phyloP scores from a whole-genome alignment of 2,329 filamentous ascomycete genomes.

The Botrytis deweyae region DNA sequence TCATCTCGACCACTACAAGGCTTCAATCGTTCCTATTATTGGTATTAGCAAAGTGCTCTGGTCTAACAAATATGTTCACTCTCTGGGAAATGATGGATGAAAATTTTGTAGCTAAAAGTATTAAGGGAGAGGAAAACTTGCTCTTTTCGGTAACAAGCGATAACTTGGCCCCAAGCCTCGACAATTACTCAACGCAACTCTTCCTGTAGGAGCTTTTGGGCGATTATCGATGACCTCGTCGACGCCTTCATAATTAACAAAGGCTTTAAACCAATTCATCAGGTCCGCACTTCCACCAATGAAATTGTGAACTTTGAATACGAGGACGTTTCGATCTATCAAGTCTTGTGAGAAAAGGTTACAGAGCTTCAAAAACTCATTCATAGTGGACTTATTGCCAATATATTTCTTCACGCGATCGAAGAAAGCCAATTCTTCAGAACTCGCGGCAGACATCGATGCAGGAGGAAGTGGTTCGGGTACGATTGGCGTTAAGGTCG shows the following conservation, averaged over 20 bases:
- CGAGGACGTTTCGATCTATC: conserved; percentile 79
- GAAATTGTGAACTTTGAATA: conserved; percentile 80
- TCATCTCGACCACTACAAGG: conserved; percentile 92
- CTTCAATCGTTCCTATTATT: conserved; percentile 72
- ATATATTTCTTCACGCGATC: conserved; percentile 96
- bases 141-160: conserved; percentile 80
- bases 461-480: conserved; percentile 83
- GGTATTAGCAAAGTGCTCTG: conserved; percentile 9
- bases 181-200: conserved; percentile 93
- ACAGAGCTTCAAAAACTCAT: conserved; percentile 94
- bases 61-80: background rate
- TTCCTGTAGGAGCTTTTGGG: conserved; percentile 70
- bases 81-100: background rate
- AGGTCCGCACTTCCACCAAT: conserved; percentile 86
- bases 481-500: conserved; percentile 82
- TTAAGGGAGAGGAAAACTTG: conserved; percentile 42
- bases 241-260: conserved; percentile 73
- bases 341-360: conserved; percentile 93
- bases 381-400: conserved; percentile 86
- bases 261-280: conserved; percentile 83
- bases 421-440: conserved; percentile 90
- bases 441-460: conserved; percentile 68
- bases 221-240: conserved; percentile 79
- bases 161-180: conserved; percentile 95
- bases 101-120: background rate